phyloP scores from a whole-genome alignment of 768 basidiomycete species.

The Steccherinum ochraceum region DNA sequence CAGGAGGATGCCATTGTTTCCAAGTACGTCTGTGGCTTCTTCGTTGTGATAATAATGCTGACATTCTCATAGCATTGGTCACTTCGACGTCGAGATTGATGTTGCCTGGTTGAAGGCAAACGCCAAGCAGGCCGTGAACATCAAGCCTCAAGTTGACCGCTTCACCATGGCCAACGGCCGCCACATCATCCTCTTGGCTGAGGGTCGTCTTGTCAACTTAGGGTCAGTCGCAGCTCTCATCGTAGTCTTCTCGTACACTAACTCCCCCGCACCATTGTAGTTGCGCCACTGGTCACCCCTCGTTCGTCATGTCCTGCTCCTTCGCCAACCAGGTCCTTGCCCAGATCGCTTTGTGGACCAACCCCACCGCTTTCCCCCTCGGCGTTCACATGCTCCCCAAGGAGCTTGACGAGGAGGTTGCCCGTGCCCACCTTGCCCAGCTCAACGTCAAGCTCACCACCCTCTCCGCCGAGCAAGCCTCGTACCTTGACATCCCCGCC shows the following conservation, averaged over 20 bases:
- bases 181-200: slow-evolving; percentile 95
- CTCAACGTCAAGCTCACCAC: slow-evolving; percentile 92
- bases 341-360: slow-evolving; percentile 97
- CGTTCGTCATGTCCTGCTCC: slow-evolving; percentile 99
- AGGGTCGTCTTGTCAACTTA: slow-evolving; percentile 98
- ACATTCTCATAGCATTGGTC: slow-evolving; percentile 57
- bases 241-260: too few relatives aligned
- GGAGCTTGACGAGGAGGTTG: slow-evolving; percentile 98
- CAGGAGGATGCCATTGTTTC: slow-evolving; percentile 97
- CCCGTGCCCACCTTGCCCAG: slow-evolving; percentile 87
- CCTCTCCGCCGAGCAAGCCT: slow-evolving; percentile 66
- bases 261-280: too few relatives aligned
- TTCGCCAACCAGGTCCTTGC: slow-evolving; percentile 98
- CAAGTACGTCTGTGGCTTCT: slow-evolving; percentile 88
- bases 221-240: slow-evolving; percentile 58
- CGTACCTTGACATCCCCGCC: slow-evolving; percentile 87
- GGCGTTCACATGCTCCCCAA: slow-evolving; percentile 99
- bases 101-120: slow-evolving; percentile 98
- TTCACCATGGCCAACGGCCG: slow-evolving; percentile 89
- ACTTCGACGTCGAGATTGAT: slow-evolving; percentile 89
- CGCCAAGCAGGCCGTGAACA: slow-evolving; percentile 74
- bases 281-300: slow-evolving; percentile 97
- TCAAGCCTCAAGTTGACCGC: slow-evolving; percentile 99
- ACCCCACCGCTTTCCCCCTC: slow-evolving; percentile 84
- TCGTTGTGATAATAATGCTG: neutral